Percentiles rank a stretch among this genome's conserved stretches.
These are phyloP conservation scores for Lasiosphaeria ovina DNA, from an alignment of 495 filamentous ascomycete species.

Conservation along the genomic window DNA sequence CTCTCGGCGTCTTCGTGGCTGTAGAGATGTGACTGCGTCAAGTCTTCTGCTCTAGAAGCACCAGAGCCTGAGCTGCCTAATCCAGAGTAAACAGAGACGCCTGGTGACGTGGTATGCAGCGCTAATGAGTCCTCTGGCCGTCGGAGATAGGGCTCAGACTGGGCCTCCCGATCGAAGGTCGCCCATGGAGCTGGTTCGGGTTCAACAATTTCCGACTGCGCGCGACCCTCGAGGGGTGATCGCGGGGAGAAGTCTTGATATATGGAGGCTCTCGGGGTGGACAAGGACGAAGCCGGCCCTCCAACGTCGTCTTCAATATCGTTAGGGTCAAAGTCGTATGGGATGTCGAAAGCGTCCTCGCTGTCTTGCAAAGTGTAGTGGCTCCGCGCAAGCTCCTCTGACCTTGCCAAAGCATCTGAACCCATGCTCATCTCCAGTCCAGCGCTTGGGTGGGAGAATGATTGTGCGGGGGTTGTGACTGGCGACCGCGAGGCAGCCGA, in stretches of 20 bases:
- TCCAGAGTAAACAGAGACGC: constrained; percentile 22
- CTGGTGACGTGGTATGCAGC: constrained; percentile 19
- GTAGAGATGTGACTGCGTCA: constrained; percentile 74
- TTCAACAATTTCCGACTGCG: constrained; percentile 35
- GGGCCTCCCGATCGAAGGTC: constrained; percentile 27
- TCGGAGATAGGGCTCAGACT: constrained; percentile 40
- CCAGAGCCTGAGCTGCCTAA: constrained; percentile 25
- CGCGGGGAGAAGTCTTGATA: constrained; percentile 26
- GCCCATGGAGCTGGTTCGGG: constrained; percentile 30
- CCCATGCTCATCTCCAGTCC: constrained; percentile 20
- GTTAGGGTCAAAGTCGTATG: constrained; percentile 38
- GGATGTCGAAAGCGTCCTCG: constrained; percentile 50
- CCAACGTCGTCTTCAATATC: constrained; percentile 24
- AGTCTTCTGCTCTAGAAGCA: constrained; percentile 40
- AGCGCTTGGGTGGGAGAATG: constrained; percentile 12
- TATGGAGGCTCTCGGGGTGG: constrained; percentile 45
- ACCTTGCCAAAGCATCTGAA: constrained; percentile 18
- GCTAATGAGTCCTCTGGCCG: constrained; percentile 16
- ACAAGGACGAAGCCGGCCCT: constrained; percentile 35
- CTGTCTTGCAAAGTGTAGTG: constrained; percentile 40
- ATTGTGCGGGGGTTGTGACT: constrained; percentile 18
- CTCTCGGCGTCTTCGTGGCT: constrained; percentile 91
- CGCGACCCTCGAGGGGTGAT: constrained; percentile 19
- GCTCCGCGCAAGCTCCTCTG: constrained; percentile 30
- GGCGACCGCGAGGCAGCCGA: constrained; percentile 54